These are phyloP conservation scores for Euryodendron excelsum DNA, from an alignment of 148 eudicot genomes.

Conservation along the genomic window DNA sequence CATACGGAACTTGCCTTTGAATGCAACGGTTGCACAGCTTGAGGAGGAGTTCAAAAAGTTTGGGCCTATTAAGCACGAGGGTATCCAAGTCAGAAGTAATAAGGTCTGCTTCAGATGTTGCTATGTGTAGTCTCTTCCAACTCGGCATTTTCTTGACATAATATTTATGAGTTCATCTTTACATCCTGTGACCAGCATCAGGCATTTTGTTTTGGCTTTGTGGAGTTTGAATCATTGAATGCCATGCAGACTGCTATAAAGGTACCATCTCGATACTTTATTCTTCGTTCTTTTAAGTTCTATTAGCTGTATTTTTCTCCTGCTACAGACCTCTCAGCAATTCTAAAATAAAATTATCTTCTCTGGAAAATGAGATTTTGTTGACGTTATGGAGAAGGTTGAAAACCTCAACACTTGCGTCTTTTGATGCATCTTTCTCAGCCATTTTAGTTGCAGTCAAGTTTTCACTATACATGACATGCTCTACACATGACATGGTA, in stretches of 20 bases:
- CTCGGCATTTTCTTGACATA: neutral
- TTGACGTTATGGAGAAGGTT: neutral
- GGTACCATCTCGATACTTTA: constrained; percentile 35
- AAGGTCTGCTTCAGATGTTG: constrained; percentile 42
- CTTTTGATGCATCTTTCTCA: neutral
- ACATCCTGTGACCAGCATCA: constrained; percentile 39
- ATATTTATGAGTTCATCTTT: neutral
- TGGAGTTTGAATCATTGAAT: constrained; percentile 56
- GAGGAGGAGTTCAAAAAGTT: constrained; percentile 60
- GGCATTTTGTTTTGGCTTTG: constrained; percentile 79
- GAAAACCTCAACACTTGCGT: neutral
- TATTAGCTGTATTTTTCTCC: neutral
- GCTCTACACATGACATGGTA: too few species aligned
- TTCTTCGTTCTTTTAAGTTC: neutral
- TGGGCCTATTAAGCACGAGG: constrained; percentile 69
- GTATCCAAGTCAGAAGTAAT: constrained; percentile 75
- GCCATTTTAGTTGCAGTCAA: neutral
- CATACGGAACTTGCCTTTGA: constrained; percentile 60
- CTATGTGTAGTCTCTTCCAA: neutral
- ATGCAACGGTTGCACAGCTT: constrained; percentile 48
- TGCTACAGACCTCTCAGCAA: neutral
- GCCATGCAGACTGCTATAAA: constrained; percentile 64
- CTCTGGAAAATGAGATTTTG: neutral
- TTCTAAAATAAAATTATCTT: neutral
- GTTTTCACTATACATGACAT: neutral